Conservation (phyloP, 345 rosid genomes). For the Tarenaya hassleriana region DNA sequence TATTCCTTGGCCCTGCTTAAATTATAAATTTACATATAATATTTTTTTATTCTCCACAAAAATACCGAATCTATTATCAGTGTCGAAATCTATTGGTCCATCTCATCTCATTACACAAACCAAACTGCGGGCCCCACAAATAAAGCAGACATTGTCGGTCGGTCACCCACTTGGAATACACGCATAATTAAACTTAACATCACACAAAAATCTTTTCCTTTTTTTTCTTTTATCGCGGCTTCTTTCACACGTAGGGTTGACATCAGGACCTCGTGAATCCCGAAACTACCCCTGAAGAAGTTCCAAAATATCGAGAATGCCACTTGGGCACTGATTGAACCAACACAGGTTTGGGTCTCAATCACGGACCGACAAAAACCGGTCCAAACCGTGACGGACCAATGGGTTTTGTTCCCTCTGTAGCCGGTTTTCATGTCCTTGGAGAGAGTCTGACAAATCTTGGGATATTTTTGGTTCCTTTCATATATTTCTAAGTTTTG, state of each 20-base stretch:
- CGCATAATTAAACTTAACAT: not conserved
- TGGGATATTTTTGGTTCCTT: conserved; percentile 28
- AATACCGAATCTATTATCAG: too few relatives aligned
- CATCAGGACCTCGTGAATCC: conserved; percentile 32
- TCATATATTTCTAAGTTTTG: conserved; percentile 19
- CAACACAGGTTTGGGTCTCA: conserved; percentile 39
- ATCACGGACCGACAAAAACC: conserved; percentile 36
- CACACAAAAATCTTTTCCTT: not conserved
- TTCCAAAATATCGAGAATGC: conserved; percentile 25
- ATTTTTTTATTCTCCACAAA: too few relatives aligned
- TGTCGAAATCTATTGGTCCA: too few relatives aligned
- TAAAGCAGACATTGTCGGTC: conserved; percentile 50
- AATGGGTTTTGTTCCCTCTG: conserved; percentile 27
- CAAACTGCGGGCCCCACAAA: not conserved
- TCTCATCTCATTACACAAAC: too few relatives aligned
- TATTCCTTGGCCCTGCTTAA: too few relatives aligned
- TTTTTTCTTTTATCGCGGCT: conserved; percentile 17
- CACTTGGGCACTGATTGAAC: conserved; percentile 37
- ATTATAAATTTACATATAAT: too few relatives aligned
- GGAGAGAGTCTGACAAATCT: conserved; percentile 25
- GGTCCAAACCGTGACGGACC: conserved; percentile 28
- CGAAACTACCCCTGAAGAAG: conserved; percentile 8
- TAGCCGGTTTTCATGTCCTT: conserved; percentile 27
- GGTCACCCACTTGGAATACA: conserved; percentile 74
- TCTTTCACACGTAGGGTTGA: conserved; percentile 43